phyloP scores from a whole-genome alignment of 2,329 filamentous ascomycete species.

The Botryotinia calthae region DNA sequence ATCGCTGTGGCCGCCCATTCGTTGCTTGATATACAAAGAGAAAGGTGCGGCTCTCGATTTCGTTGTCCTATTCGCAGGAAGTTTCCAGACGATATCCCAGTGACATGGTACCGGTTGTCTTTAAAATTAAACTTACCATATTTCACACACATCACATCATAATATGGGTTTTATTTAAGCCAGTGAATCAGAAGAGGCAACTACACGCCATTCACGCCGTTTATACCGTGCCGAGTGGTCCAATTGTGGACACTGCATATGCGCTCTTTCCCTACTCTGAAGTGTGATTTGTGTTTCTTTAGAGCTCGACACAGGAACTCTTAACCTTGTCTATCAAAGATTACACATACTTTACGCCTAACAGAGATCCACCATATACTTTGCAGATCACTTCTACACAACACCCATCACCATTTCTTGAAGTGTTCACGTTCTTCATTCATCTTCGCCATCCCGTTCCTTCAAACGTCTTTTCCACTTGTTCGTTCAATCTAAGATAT shows the following conservation, averaged over 20 bases:
- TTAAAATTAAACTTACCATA: constrained; percentile 3
- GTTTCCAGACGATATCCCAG: not conserved
- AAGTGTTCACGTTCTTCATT: not conserved
- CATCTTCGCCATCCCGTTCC: not conserved
- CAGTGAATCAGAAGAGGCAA: not conserved
- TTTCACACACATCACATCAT: not conserved
- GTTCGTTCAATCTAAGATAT: not conserved
- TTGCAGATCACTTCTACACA: not conserved
- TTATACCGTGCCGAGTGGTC: not conserved
- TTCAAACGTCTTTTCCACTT: not conserved
- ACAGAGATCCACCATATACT: not conserved
- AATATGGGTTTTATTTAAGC: not conserved
- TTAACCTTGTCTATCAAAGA: not conserved
- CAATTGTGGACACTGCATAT: constrained; percentile 2
- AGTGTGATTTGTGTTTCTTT: not conserved
- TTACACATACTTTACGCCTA: not conserved
- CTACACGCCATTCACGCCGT: constrained; percentile 4
- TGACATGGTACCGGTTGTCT: constrained; percentile 1
- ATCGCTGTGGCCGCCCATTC: not conserved
- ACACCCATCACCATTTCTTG: not conserved
- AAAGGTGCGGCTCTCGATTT: constrained; percentile 5
- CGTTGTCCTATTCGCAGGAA: not conserved
- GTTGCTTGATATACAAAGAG: not conserved
- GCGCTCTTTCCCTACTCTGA: not conserved
- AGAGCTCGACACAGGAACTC: not conserved